Conservation (phyloP, 768 basidiomycete genomes). For the Fomitopsis serialis region DNA sequence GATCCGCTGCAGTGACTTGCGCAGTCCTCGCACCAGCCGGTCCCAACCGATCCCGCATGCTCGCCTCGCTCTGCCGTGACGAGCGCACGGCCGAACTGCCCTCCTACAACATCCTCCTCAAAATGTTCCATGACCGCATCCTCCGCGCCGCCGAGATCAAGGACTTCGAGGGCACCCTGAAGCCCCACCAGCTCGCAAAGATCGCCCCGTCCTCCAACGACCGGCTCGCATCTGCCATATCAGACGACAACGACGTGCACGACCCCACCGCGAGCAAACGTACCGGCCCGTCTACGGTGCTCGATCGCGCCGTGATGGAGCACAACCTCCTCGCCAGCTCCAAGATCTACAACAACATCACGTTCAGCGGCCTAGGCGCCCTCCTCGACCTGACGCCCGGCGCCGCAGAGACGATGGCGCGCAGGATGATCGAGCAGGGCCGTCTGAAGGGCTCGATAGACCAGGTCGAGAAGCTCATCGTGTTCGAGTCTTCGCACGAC, state of each 20-base stretch:
- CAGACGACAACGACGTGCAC: conserved; percentile 45
- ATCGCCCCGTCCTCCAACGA: conserved; percentile 83
- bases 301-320: conserved; percentile 97
- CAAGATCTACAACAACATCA: conserved; percentile 97
- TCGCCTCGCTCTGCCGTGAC: conserved; percentile 91
- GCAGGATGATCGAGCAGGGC: conserved; percentile 98
- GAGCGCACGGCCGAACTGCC: conserved; percentile 80
- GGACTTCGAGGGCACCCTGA: conserved; percentile 82
- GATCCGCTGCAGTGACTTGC: conserved; percentile 89
- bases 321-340: conserved; percentile 97
- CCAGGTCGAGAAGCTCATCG: conserved; percentile 91
- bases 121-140: conserved; percentile 99
- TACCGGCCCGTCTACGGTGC: conserved; percentile 90
- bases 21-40: conserved; percentile 96
- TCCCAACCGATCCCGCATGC: conserved; percentile 88
- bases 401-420: conserved; percentile 95
- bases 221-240: conserved; percentile 62
- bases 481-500: conserved; percentile 84
- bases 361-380: conserved; percentile 88
- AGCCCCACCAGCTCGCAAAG: conserved; percentile 92
- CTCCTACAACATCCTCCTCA: conserved; percentile 86
- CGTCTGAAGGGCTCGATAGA: conserved; percentile 91
- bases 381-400: conserved; percentile 86
- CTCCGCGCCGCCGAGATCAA: conserved; percentile 85
- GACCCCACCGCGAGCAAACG: conserved; percentile 64